Evolutionary conservation across 768 basidiomycete genomes (phyloP), one percentile per base, ranked within the genome.

Genomic region (Gymnopilus junonius): DNA sequence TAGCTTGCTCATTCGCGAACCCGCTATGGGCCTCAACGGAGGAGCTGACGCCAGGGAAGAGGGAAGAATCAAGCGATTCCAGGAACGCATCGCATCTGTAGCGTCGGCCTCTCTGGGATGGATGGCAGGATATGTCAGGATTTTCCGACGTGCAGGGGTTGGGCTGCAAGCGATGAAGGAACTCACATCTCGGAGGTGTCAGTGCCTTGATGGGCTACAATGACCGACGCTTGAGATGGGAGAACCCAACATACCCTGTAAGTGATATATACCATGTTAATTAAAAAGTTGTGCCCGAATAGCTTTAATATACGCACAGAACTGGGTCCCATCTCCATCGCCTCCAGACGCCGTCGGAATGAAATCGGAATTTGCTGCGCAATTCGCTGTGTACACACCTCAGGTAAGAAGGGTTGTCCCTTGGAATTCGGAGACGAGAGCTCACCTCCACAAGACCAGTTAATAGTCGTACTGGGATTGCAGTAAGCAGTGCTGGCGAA

Each of bases 381-480:
- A 83, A 55, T 75, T 78, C 1, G 69, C 82, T 82, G 61, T n/a
- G 35, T 43, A 56, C 29, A 0, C 5, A 32, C 27, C 48, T 32
- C 48, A 27, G 25, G 14, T 46, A 27, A 20, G n/a, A 42, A n/a
- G 17, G 7, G 11, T 15, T n/a, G 2, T 20, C n/a, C 17, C 17
- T 51, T 34, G 7, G 31, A 48, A 32, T 21, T 14, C 3, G 35
- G 6, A 2, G 45, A 37, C 4, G 39, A 4, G 53, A 14, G 59
- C 80, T 60, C 63, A 84, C 85, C 64, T 68, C 86, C 86, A 65
- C 86, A 87, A 32, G 74, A 67, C 87, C 86, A 87, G 32, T 75
- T 70, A 40, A 79, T 57, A 7, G 83, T 85, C 27, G 70, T 63
- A 4, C 74, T 61, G 5, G 84, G 79, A 12, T 73, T 64, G 35